These are phyloP conservation scores for Wickerhamomyces chambardii DNA, from an alignment of 805 yeast species.

Conservation along the genomic window DNA sequence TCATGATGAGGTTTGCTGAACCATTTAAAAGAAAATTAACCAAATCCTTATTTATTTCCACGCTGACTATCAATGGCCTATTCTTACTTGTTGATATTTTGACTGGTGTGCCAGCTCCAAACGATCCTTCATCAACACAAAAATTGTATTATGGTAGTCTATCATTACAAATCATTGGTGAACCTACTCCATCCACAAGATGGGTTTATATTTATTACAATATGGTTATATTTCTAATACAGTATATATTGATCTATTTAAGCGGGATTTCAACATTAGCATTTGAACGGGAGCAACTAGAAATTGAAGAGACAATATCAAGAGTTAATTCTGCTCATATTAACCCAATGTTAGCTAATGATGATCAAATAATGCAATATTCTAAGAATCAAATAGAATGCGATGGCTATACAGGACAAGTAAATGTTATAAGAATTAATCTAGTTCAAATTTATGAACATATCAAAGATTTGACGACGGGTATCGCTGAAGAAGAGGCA, in stretches of 20 bases:
- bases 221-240: conserved; percentile 18
- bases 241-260: conserved; percentile 21
- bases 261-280: conserved; percentile 16
- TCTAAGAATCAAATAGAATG: conserved; percentile 13
- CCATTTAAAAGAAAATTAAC: conserved; percentile 17
- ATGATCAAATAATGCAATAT: conserved; percentile 3
- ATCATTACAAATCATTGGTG: conserved; percentile 39
- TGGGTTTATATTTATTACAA: conserved; percentile 21
- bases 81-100: conserved; percentile 27
- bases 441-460: conserved; percentile 19
- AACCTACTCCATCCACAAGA: conserved; percentile 21
- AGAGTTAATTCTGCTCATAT: background rate
- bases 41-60: conserved; percentile 19
- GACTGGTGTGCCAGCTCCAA: conserved; percentile 19
- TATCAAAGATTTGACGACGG: conserved; percentile 8
- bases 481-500: too few relatives aligned
- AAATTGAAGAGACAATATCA: conserved; percentile 5
- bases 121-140: conserved; percentile 4
- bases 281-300: conserved; percentile 16
- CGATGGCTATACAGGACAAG: conserved; percentile 39
- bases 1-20: conserved; percentile 13
- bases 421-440: conserved; percentile 24
- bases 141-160: conserved; percentile 26
- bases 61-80: conserved; percentile 13
- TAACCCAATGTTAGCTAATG: background rate